phyloP scores from a whole-genome alignment of 192 early-diverging fungal genomes.

The Martensiomyces pterosporus region DNA sequence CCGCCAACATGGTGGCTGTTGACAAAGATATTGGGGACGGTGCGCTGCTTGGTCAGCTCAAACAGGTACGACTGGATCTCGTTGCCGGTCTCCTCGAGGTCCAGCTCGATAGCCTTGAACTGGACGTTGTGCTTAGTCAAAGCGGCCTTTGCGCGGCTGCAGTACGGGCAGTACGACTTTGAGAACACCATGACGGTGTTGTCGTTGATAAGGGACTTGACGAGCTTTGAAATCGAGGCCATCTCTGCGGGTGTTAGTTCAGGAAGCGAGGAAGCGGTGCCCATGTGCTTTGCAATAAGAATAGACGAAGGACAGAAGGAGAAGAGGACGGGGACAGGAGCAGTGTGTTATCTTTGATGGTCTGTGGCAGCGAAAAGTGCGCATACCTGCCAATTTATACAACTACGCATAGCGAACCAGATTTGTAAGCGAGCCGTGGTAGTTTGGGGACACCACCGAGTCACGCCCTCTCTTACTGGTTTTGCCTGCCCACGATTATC shows the following conservation, averaged over 20 bases:
- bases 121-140: slow-evolving; percentile 35
- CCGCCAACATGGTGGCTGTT: slow-evolving; percentile 64
- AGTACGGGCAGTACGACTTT: slow-evolving; percentile 73
- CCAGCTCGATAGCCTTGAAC: slow-evolving; percentile 55
- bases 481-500: too few species aligned
- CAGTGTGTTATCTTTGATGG: too few species aligned
- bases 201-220: slow-evolving; percentile 25
- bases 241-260: slow-evolving; percentile 11
- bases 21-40: slow-evolving; percentile 74
- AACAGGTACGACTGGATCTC: slow-evolving; percentile 60
- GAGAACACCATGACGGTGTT: slow-evolving; percentile 65
- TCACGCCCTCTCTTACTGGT: too few species aligned
- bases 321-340: slow-evolving; percentile 3
- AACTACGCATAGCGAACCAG: too few species aligned
- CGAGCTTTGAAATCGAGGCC: slow-evolving; percentile 21
- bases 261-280: slow-evolving; percentile 7
- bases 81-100: slow-evolving; percentile 46
- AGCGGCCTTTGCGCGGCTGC: slow-evolving; percentile 51
- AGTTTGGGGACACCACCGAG: too few species aligned
- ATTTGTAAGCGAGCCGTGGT: too few species aligned
- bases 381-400: too few species aligned
- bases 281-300: slow-evolving; percentile 10
- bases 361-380: too few species aligned
- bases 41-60: slow-evolving; percentile 59
- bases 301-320: neutral